Conservation (phyloP, 1,284 basidiomycete species). For the Cutaneotrichosporon dermatis region DNA sequence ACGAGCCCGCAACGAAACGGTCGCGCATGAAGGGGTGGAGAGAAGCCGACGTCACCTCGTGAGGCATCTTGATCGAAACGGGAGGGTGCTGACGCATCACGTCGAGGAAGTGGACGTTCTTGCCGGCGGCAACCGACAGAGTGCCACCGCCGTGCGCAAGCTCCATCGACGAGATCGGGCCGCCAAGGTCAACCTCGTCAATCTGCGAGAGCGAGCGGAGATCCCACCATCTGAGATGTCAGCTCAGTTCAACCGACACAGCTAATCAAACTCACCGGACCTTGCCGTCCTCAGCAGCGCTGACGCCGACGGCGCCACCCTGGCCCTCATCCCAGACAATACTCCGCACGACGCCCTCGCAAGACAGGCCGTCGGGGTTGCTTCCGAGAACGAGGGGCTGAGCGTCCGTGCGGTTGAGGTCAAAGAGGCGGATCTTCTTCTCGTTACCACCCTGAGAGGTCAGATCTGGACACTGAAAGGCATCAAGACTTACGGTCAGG, state of each 20-base stretch:
- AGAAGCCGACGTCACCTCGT: conserved; percentile 83
- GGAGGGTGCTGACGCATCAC: conserved; percentile 54
- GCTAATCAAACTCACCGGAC: conserved; percentile 84
- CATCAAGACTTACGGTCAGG: conserved; percentile 40
- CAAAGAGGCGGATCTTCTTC: conserved; percentile 94
- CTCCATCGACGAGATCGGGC: conserved; percentile 90
- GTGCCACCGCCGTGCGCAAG: conserved; percentile 76
- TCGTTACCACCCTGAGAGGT: conserved; percentile 82
- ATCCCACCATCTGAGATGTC: conserved; percentile 91
- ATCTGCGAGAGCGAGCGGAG: conserved; percentile 69
- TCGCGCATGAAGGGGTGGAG: conserved; percentile 85
- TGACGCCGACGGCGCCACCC: conserved; percentile 71
- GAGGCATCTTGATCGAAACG: conserved; percentile 57
- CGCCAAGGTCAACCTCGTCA: conserved; percentile 67
- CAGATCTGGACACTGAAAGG: not conserved
- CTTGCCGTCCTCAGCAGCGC: conserved; percentile 83
- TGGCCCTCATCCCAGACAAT: conserved; percentile 77
- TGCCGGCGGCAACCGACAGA: conserved; percentile 89
- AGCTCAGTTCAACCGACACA: no score
- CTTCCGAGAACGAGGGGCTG: conserved; percentile 75
- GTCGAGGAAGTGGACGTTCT: conserved; percentile 75
- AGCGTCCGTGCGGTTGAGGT: conserved; percentile 73
- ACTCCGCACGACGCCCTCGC: conserved; percentile 86
- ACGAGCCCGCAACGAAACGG: conserved; percentile 84
- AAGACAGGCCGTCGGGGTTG: conserved; percentile 55